Evolutionary conservation across 177 flowering plant species (phyloP).

Genomic region (Vitis hybrid): DNA sequence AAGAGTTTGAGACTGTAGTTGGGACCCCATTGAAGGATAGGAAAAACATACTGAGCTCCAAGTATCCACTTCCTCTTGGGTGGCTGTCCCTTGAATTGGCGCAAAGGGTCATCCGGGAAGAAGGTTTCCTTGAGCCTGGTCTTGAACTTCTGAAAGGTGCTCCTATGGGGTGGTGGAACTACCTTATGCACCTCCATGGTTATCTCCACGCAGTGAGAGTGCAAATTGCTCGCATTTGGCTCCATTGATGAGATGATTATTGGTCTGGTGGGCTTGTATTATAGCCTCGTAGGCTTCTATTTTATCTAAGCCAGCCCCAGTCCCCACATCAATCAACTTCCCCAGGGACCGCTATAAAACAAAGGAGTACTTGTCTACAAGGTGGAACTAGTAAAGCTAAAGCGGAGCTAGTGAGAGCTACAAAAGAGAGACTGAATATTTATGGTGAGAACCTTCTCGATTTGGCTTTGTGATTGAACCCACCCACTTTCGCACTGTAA

Average conservation of each 20-base stretch:
- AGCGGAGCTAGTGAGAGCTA: slow-evolving; percentile 2
- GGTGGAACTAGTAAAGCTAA: not conserved
- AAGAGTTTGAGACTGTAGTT: slow-evolving; percentile 46
- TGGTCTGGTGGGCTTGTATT: not conserved
- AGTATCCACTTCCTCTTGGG: slow-evolving; percentile 45
- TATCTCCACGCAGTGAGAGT: slow-evolving; percentile 22
- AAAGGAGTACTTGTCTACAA: slow-evolving; percentile 14
- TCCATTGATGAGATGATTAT: slow-evolving; percentile 17
- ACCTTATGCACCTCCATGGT: slow-evolving; percentile 69
- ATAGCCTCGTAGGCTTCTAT: no score
- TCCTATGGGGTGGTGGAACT: slow-evolving; percentile 55
- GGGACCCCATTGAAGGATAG: slow-evolving; percentile 90
- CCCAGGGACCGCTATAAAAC: slow-evolving; percentile 25
- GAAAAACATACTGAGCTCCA: slow-evolving; percentile 64
- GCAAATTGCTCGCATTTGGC: slow-evolving; percentile 1
- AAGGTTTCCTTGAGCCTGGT: slow-evolving; percentile 70
- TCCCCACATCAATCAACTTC: slow-evolving; percentile 20
- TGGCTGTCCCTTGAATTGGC: slow-evolving; percentile 72
- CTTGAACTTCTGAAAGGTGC: slow-evolving; percentile 48
- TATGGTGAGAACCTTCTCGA: slow-evolving; percentile 9
- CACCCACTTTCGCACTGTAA: not conserved
- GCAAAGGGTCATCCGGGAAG: slow-evolving; percentile 91
- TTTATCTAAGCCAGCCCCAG: not conserved
- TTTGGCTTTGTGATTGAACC: slow-evolving; percentile 10
- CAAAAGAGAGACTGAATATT: not conserved